Evolutionary conservation across 176 grass and related monocot species (phyloP).

Genomic region (Alloteropsis semialata): DNA sequence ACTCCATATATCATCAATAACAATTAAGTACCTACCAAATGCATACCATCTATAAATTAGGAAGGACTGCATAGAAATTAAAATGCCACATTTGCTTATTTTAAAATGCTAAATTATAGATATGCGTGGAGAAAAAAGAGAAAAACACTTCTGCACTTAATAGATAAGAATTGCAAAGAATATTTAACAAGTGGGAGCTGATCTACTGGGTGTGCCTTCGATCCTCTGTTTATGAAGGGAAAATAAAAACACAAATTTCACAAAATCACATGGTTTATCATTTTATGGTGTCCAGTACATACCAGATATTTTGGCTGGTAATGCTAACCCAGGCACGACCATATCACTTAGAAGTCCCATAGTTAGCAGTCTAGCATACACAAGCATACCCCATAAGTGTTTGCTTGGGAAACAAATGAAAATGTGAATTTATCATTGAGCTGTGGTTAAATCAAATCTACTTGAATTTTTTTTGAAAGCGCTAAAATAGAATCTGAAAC

Average conservation of each 20-base stretch:
- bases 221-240: background rate
- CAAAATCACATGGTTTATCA: background rate
- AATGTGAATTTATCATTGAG: background rate
- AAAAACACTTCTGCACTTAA: background rate
- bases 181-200: background rate
- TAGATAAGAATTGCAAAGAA: background rate
- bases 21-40: slow-evolving; percentile 17
- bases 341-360: background rate
- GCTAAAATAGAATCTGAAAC: background rate
- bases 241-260: background rate
- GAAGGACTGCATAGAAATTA: background rate
- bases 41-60: background rate
- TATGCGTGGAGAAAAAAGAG: background rate
- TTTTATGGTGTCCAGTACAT: background rate
- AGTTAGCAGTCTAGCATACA: background rate
- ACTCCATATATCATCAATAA: slow-evolving; percentile 38
- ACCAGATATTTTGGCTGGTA: background rate
- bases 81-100: background rate
- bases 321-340: background rate
- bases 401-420: background rate
- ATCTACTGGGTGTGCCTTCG: background rate
- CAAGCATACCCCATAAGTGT: background rate
- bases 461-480: background rate
- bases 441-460: background rate
- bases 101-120: background rate